Base-by-base conservation (phyloP, 805 yeast species). In the Sporopachydermia quercuum region DNA sequence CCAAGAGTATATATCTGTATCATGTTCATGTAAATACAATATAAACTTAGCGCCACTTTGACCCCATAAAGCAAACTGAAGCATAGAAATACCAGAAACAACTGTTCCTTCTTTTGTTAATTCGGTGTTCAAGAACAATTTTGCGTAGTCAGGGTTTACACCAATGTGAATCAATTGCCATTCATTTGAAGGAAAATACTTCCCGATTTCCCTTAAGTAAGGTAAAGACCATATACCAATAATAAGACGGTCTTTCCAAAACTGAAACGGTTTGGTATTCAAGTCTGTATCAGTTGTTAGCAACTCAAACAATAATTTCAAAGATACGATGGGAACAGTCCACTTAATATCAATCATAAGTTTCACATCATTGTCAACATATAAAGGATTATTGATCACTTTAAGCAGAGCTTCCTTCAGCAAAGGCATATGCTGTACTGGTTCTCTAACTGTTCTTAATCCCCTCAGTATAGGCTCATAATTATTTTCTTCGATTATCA, bases 1-100 rank as follows among this genome's bases (percentile, higher is more conserved):
- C 80, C 80, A 74, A 3, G 68, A 48, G 43, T 63, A 71, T 3
- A 67, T 53, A 6, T 58, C 57, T 18, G 65, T 57, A 30, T 57
- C 54, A 15, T 57, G 46, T 11, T 48, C 45, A 17, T 50, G 44
- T 14, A 66, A 50, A 5, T 52, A 45, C 1, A 56, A 58, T n/a
- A 63, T 48, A 39, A 59, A 45, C 6, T 36, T 54, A 36, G 2
- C 46, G 16, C 0, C 42, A 43, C 42, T 44, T 51, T 45, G 52
- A 71, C 51, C 43, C 63, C 46, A 40, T 47, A 3, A 58, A 63
- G 73, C 69, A 63, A 52, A 71, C 66, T 50, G 66, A 62, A 50
- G 65, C 50, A 62, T 57, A 39, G 85, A 77, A 35, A 78, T 69
- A 19, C 77, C 81, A 18, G 65, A 62, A 40, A 76, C 63, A 23